Percentiles rank a stretch among this genome's conserved stretches.
phyloP scores from a whole-genome alignment of 805 yeast genomes.

The Alloascoidea hylecoeti region DNA sequence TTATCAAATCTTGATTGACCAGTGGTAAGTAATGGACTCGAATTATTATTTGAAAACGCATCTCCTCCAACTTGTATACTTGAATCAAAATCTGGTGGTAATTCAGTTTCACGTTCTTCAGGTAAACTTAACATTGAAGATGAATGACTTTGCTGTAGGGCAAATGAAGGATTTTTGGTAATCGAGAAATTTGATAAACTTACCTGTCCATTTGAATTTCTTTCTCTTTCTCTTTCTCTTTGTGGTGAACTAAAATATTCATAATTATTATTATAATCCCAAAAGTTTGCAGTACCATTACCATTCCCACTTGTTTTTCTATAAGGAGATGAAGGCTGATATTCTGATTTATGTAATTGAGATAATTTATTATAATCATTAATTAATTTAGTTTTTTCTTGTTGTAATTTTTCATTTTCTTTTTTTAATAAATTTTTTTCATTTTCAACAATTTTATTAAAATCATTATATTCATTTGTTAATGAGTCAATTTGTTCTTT shows the following conservation, averaged over 20 bases:
- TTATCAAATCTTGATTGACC: constrained; percentile 9
- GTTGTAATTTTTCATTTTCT: constrained; percentile 15
- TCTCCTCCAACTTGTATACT: constrained; percentile 5
- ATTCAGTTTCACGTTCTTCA: constrained; percentile 1
- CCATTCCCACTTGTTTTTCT: no score
- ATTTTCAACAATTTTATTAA: constrained; percentile 8
- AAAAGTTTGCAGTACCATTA: not conserved
- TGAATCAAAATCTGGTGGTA: constrained; percentile 7
- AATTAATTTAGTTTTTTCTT: constrained; percentile 13
- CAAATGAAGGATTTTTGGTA: no score
- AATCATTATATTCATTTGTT: constrained; percentile 3
- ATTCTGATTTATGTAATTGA: not conserved
- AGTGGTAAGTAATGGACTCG: constrained; percentile 9
- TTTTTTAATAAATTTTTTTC: constrained; percentile 15
- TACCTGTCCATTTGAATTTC: not conserved
- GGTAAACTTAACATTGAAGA: not conserved
- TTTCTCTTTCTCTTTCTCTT: no score
- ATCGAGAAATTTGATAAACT: not conserved
- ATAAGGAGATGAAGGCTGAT: not conserved
- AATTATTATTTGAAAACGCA: constrained; percentile 4
- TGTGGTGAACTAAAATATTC: not conserved
- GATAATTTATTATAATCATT: not conserved
- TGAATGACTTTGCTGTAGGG: no score
- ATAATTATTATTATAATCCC: not conserved
- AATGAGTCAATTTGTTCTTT: not conserved